These are phyloP conservation scores for Dacryopinax primogenitus DNA, from an alignment of 768 basidiomycete species.

Conservation along the genomic window DNA sequence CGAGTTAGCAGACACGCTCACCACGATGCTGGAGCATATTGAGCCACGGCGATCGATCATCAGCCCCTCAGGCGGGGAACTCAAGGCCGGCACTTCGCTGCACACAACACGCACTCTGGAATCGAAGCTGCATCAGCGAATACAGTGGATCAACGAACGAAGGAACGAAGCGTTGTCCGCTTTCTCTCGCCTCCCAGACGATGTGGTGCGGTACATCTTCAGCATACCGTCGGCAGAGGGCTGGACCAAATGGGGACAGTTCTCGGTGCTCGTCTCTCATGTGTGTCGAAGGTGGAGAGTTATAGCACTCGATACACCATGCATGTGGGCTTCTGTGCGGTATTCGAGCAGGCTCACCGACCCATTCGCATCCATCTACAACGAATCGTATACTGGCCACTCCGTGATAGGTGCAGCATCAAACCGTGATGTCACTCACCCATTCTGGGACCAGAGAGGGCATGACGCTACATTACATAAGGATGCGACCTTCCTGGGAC, in stretches of 20 bases:
- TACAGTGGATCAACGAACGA: not conserved
- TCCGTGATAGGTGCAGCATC: not conserved
- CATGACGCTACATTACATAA: constrained; percentile 1
- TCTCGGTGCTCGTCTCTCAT: not conserved
- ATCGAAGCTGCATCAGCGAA: not conserved
- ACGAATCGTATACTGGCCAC: not conserved
- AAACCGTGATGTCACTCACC: not conserved
- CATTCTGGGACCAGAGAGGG: constrained; percentile 4
- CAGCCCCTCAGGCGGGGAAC: not conserved
- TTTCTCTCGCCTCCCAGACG: not conserved
- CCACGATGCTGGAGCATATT: not conserved
- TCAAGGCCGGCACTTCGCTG: not conserved
- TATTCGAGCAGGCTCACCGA: constrained; percentile 4
- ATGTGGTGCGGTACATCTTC: constrained; percentile 1
- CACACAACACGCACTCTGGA: not conserved
- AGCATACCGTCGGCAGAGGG: not conserved
- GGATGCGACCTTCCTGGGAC: not conserved
- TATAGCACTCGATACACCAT: not conserved
- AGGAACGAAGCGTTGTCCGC: not conserved
- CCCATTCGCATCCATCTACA: not conserved
- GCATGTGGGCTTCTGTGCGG: constrained; percentile 6
- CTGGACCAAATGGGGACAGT: constrained; percentile 2
- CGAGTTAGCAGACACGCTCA: constrained; percentile 5
- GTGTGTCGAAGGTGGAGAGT: not conserved
- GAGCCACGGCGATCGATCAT: not conserved